Base-by-base conservation (phyloP, 805 yeast genomes). In the Phaffomyces antillensis region DNA sequence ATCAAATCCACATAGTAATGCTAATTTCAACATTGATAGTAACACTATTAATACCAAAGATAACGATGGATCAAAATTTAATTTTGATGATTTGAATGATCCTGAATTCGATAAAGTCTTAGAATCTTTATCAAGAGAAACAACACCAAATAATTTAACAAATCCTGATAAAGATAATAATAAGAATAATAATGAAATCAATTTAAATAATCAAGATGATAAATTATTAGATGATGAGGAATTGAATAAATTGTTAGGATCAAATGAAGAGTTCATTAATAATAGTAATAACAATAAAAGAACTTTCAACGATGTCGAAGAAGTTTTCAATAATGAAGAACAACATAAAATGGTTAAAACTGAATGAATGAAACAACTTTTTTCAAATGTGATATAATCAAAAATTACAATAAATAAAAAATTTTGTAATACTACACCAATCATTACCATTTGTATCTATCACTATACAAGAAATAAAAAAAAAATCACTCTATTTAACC, bases 21-120 rank as follows among this genome's bases (percentile, higher is more conserved):
- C 12, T 28, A 28, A 28, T 20, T 5, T 20, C 23, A 20, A 20
- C n/a, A n/a, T n/a, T n/a, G n/a, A n/a, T 20, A 20, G 7, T 20
- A 20, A 20, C 6, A 20, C 23, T 20, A 7, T 20, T 20, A 3
- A 20, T 20, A 20, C 23, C 5, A 5, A 20, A 4, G 5, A 20
- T 20, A 20, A 20, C 6, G 23, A 20, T 20, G 23, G 23, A 26
- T 26, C 28, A 17, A 41, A 43, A 15, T 40, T 52, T 10, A 37
- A 48, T 12, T 44, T 51, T 31, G 49, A 46, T 17, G 50, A 50
- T 15, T 35, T 52, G 17, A 40, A 55, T 36, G 63, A 58, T 42
- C 53, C 54, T 5, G 63, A 59, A 36, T 55, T 59, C 30, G 55
- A 55, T 32, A 51, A 52, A 37, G 61, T 58, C 15, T 32, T 59